Base-by-base conservation (phyloP, 2,329 filamentous ascomycete species). In the Penicillium sp. region DNA sequence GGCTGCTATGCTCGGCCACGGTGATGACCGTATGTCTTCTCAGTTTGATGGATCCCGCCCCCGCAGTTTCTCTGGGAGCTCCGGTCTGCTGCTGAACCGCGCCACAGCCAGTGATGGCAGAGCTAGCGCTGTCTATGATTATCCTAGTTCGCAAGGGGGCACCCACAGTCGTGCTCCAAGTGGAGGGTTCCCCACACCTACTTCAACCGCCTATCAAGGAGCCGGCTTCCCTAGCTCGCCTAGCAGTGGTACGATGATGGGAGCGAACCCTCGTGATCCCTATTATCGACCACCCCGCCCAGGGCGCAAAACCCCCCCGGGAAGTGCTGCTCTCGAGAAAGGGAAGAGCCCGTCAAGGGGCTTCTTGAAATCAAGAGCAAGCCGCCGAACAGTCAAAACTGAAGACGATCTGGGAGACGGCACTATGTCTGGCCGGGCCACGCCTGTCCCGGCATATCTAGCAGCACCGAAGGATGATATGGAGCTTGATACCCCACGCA, bases 271-370 rank as follows among this genome's bases (percentile, higher is more conserved):
- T 33, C 82, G 87, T 2, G 91, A 96, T 71, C 91, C 91, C 0
- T 97, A 94, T 70, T 97, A 96, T 71, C 88, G 93, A 48, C 91
- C 91, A 19, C 93, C 93, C 17, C 82, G 93, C 63, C 82, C 86
- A 55, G 84, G 89, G 43, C 84, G 86, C 49, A 84, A 87, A 27
- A 89, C 85, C 0, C 75, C 85, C n/a, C 85, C 85, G 73, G 75
- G 33, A 69, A 74, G 49, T 78, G 73, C 62, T 78, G 77, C 63
- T 71, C 80, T 70, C 68, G 74, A 54, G 78, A 80, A 31, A 74
- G 75, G 73, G n/a, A 66, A 69, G 52, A 50, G 63, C 52, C 63
- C 54, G 27, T 75, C 73, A 42, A 81, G 77, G 62, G 77, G 77
- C 19, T 81, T 83, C 40, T 77, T 67, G 31, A 70, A 71, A 37